phyloP scores from a whole-genome alignment of 768 basidiomycete genomes.

The Termitomyces titanicus region DNA sequence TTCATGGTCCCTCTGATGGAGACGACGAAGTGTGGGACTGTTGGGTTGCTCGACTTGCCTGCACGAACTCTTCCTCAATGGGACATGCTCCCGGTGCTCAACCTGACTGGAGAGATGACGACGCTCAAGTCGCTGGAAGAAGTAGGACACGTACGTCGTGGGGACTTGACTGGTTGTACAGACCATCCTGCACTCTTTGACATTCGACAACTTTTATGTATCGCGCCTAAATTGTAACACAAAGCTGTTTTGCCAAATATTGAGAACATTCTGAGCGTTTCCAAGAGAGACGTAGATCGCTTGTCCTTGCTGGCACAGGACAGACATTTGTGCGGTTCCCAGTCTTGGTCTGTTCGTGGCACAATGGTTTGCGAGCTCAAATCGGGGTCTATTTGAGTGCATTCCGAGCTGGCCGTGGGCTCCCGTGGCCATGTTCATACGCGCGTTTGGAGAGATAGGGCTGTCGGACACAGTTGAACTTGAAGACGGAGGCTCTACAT shows the following conservation, averaged over 20 bases:
- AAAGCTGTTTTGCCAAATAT: background rate
- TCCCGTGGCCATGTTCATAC: too few species aligned
- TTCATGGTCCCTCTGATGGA: conserved; percentile 73
- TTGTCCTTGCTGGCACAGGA: too few species aligned
- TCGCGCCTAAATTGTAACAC: background rate
- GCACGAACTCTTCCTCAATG: conserved; percentile 45
- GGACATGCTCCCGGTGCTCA: conserved; percentile 60
- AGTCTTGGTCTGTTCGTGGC: too few species aligned
- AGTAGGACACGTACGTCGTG: conserved; percentile 31
- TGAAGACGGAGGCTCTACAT: too few species aligned
- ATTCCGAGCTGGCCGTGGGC: too few species aligned
- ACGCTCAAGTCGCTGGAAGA: conserved; percentile 27
- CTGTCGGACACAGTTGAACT: too few species aligned
- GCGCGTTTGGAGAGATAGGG: too few species aligned
- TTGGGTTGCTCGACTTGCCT: conserved; percentile 59
- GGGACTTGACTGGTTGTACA: conserved; percentile 31
- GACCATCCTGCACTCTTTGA: conserved; percentile 16
- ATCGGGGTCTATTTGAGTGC: too few species aligned
- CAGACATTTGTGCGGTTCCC: too few species aligned
- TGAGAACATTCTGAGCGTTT: too few species aligned
- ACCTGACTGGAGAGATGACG: conserved; percentile 54
- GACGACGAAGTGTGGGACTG: conserved; percentile 7
- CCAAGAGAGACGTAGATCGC: too few species aligned
- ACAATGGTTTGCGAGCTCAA: too few species aligned
- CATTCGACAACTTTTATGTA: conserved; percentile 24